A percentile compares a stretch with the other conserved stretches of the same genome.
Evolutionary conservation across 352 stramenopile species (phyloP).

Genomic region (Elongisporangium senticosum): DNA sequence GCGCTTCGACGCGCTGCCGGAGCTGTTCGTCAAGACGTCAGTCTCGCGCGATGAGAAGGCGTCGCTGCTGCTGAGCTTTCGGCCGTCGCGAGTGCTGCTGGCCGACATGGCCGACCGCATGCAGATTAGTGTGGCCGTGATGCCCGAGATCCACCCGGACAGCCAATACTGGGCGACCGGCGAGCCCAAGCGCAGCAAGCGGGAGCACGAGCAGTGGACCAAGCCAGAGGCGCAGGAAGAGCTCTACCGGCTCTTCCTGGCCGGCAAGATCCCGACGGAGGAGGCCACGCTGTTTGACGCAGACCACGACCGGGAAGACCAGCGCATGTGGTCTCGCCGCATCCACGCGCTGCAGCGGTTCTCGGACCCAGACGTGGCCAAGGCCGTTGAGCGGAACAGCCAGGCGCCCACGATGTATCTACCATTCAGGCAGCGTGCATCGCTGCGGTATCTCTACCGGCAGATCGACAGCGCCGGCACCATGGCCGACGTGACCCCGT

Average conservation of each 20-base stretch:
- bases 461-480: conserved; percentile 44
- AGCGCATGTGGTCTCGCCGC: conserved; percentile 60
- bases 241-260: conserved; percentile 65
- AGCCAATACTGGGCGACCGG: conserved; percentile 28
- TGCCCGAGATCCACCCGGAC: conserved; percentile 41
- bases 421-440: conserved; percentile 38
- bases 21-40: conserved; percentile 29
- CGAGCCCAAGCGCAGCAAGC: conserved; percentile 13
- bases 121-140: conserved; percentile 35
- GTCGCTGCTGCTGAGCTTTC: conserved; percentile 43
- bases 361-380: conserved; percentile 19
- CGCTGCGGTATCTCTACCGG: conserved; percentile 63
- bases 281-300: conserved; percentile 58
- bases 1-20: conserved; percentile 45
- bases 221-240: conserved; percentile 49
- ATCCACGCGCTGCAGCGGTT: conserved; percentile 46
- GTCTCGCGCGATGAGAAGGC: conserved; percentile 17
- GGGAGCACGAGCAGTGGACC: conserved; percentile 27
- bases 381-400: conserved; percentile 7
- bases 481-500: conserved; percentile 31
- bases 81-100: conserved; percentile 37
- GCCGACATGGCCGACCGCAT: conserved; percentile 36
- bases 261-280: conserved; percentile 45
- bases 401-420: conserved; percentile 22
- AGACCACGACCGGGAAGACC: conserved; percentile 31